Evolutionary conservation across 768 basidiomycete species (phyloP).

Genomic region (Amanita rubescens): DNA sequence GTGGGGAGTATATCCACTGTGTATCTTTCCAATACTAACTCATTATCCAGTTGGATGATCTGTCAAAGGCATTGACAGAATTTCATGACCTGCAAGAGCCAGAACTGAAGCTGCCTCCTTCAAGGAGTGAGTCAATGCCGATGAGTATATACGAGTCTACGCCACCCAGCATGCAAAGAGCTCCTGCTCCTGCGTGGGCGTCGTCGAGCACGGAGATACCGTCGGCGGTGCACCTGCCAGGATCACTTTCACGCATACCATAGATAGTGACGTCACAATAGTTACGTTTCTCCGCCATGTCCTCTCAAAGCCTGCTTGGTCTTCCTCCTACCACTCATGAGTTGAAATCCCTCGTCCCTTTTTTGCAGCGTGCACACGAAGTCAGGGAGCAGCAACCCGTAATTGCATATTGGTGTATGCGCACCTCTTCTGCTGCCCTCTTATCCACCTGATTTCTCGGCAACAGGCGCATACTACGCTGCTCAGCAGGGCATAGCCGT

Average conservation of each 20-base stretch:
- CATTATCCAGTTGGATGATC: slow-evolving; percentile 45
- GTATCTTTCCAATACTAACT: neutral
- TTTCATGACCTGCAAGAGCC: slow-evolving; percentile 45
- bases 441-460: slow-evolving; percentile 4
- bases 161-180: neutral
- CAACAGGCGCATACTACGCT: slow-evolving; percentile 84
- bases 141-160: neutral
- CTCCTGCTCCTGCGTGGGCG: neutral
- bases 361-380: slow-evolving; percentile 87
- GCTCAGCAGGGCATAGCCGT: slow-evolving; percentile 79
- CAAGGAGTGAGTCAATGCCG: slow-evolving; percentile 17
- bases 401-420: slow-evolving; percentile 93
- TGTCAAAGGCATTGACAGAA: slow-evolving; percentile 41
- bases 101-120: slow-evolving; percentile 31
- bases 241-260: neutral
- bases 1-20: slow-evolving; percentile 25
- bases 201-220: neutral
- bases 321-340: slow-evolving; percentile 52
- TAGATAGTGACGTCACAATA: slow-evolving; percentile 3
- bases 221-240: neutral
- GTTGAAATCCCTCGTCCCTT: slow-evolving; percentile 68
- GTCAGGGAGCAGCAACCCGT: slow-evolving; percentile 75
- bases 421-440: neutral
- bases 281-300: slow-evolving; percentile 16
- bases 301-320: slow-evolving; percentile 33